phyloP scores from a whole-genome alignment of 805 yeast species.

The Yarrowia sp. region DNA sequence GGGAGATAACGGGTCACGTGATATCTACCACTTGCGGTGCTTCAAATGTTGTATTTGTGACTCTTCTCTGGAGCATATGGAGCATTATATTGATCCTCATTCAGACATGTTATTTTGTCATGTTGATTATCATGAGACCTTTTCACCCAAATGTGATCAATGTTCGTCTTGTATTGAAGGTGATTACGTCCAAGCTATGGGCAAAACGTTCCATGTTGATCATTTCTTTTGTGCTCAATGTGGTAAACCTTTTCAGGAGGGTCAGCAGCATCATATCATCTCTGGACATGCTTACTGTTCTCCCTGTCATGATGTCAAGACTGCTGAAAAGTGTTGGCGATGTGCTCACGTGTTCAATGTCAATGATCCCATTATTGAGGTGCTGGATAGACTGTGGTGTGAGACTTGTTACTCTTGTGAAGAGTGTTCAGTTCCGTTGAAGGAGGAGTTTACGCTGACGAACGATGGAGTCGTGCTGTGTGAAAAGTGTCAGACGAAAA shows the following conservation, averaged over 20 bases:
- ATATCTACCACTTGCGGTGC: conserved; percentile 32
- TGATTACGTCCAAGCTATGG: conserved; percentile 36
- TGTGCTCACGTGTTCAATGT: conserved; percentile 33
- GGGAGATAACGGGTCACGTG: conserved; percentile 27
- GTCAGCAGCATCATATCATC: conserved; percentile 15
- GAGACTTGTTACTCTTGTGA: conserved; percentile 38
- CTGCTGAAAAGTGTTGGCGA: conserved; percentile 38
- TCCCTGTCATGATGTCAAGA: conserved; percentile 34
- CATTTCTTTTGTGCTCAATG: conserved; percentile 41
- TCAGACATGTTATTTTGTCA: conserved; percentile 36
- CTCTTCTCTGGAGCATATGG: conserved; percentile 32
- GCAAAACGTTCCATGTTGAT: conserved; percentile 35
- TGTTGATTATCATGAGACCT: conserved; percentile 38
- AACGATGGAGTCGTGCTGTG: conserved; percentile 39
- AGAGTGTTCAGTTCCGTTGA: conserved; percentile 36
- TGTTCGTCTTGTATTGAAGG: conserved; percentile 38
- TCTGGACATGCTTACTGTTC: conserved; percentile 35
- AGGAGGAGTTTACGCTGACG: conserved; percentile 37
- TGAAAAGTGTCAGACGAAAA: conserved; percentile 33
- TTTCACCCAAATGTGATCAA: conserved; percentile 37
- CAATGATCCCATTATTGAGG: conserved; percentile 34
- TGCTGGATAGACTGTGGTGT: conserved; percentile 39
- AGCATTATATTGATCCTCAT: conserved; percentile 31
- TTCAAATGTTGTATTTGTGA: conserved; percentile 33
- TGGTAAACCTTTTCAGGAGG: conserved; percentile 32